Base-by-base conservation (phyloP, 179 eudicot species). In the Beta macrorhiza region DNA sequence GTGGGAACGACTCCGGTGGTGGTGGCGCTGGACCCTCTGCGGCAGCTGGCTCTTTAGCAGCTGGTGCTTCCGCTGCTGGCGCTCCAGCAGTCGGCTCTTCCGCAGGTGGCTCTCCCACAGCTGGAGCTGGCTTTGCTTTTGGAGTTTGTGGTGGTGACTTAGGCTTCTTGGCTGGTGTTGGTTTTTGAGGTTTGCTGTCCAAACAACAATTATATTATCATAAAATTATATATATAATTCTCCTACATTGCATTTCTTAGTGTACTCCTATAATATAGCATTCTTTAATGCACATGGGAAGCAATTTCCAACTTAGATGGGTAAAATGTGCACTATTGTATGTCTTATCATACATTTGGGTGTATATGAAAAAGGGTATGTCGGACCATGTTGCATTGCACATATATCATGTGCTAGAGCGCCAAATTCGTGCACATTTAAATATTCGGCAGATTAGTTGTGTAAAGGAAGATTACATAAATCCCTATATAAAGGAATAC, bases 1-100 rank as follows among this genome's bases (percentile, higher is more conserved):
- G 85, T 19, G 87, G 85, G 29, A 75, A 85, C 1, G 85, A 82
- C 5, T 75, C 70, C n/a, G 64, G 20, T 0, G 71, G 63, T 19
- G 78, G 82, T 5, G 82, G 4, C 3, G 57, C 22, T 37, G 79
- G 67, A 5, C 65, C 10, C 49, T 68, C 67, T 3, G 17, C 58
- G 5, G 72, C 76, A 5, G 80, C 44, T 0, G 81, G 25, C 67
- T 32, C 65, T 45, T 37, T 68, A 6, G n/a, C 16, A 42, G 67
- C 15, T 1, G 62, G 64, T 53, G 77, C 57, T 13, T 10, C 20
- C 5, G 65, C 22, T 4, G 75, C 20, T 19, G 84, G 45, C 47
- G 51, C 75, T 11, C 59, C 76, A 49, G 55, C 3, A 29, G 47
- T 9, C 51, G 80, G 73, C 62, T 45, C 57, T 0, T 44, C 79